Evolutionary conservation across 441 rosid genomes (phyloP), one percentile per base, ranked within the genome.

Genomic region (Pelargonium australe): DNA sequence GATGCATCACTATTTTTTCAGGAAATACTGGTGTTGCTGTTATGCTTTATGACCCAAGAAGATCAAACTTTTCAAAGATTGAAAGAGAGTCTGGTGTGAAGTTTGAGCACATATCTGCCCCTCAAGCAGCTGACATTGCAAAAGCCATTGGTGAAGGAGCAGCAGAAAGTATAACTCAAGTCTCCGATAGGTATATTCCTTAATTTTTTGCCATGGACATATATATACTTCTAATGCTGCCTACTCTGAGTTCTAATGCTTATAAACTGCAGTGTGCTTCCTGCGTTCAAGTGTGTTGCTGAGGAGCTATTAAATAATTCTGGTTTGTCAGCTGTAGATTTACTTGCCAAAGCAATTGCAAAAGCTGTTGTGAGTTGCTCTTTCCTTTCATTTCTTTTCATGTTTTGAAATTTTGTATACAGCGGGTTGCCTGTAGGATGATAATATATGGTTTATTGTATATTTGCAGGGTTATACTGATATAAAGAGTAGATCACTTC

Each of bases 21-120:
- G 98, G 99, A 65, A 91, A 94, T 77, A 81, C 90, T 78, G 96
- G 99, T 17, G 84, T 94, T 71, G 96, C 99, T 16, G 97, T 91
- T 23, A 91, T 84, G 90, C 91, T 94, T 9, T 88, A 76, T 73
- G 97, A 91, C 74, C 87, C 99, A 41, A 85, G 91, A 79, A 86
- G 81, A 82, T 78, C 89, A 7, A 85, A 72, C 63, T 40, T 91
- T 65, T 84, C 99, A 14, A 89, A 55, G 81, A 94, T 94, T 14
- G 89, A 89, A 76, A 85, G 80, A 72, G 90, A 91, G 80, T 81
- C 96, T 70, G 99, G 97, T 47, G 90, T 94, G 7, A 88, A 87
- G 73, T 94, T 94, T 82, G 95, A 94, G 78, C 89, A 85, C 64
- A 49, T 88, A 3, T 73, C 87, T 78, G 97, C 99, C 61, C 96